These are phyloP conservation scores for Waltiozyma solani DNA, from an alignment of 1,139 yeast species.

Conservation along the genomic window DNA sequence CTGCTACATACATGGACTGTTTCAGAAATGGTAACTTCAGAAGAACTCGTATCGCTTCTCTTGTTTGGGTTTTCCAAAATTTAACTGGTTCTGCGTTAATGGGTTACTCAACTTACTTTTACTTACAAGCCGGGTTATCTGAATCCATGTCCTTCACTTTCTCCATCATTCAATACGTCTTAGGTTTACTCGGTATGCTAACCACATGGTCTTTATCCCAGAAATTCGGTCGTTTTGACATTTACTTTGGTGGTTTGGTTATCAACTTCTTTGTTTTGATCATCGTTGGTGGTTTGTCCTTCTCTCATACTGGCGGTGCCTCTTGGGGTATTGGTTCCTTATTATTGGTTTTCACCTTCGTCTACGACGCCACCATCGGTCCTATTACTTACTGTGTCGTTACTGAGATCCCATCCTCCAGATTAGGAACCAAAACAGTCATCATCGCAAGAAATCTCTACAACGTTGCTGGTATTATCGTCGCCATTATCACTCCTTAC, in stretches of 20 bases:
- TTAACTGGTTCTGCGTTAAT: constrained; percentile 43
- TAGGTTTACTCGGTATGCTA: constrained; percentile 25
- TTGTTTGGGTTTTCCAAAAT: constrained; percentile 38
- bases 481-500: constrained; percentile 27
- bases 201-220: constrained; percentile 21
- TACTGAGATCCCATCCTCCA: constrained; percentile 30
- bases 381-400: constrained; percentile 32
- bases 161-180: constrained; percentile 23
- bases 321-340: constrained; percentile 21
- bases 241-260: constrained; percentile 23
- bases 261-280: constrained; percentile 20
- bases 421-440: constrained; percentile 30
- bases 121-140: constrained; percentile 26
- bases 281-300: constrained; percentile 23
- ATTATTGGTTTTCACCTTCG: constrained; percentile 25
- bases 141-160: constrained; percentile 22
- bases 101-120: constrained; percentile 32
- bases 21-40: constrained; percentile 36
- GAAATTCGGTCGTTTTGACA: constrained; percentile 23
- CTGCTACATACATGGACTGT: constrained; percentile 31
- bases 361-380: constrained; percentile 24
- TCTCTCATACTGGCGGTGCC: constrained; percentile 10
- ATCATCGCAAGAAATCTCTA: constrained; percentile 26
- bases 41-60: constrained; percentile 41
- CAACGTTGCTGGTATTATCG: constrained; percentile 25